Base-by-base conservation (phyloP, 179 eudicot genomes). In the Beta lomatogona region DNA sequence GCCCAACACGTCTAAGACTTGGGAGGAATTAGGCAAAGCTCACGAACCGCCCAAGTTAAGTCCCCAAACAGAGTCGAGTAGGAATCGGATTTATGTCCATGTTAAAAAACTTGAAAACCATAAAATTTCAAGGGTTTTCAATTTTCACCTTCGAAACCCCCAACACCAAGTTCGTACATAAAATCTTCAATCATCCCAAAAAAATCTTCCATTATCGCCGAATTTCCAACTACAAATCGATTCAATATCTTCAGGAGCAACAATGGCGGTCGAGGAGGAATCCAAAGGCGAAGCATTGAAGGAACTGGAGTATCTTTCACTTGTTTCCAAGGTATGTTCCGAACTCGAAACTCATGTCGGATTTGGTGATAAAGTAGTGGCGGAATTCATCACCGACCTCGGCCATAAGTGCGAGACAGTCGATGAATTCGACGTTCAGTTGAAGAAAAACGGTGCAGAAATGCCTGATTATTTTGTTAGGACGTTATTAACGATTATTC, bases 401-500 rank as follows among this genome's bases (percentile, higher is more conserved):
- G 99, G 99, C 4, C 85, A 88, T 12, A 76, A 73, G 9, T 92
- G 96, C 58, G 79, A 83, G 63, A 77, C 83, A 1, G 94, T 92
- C 18, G 93, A 89, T 36, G 93, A 94, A 68, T 96, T 96, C 60
- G 97, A 91, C 73, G 19, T 77, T 0, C 82, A 90, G 22, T 74
- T 96, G 85, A 96, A 91, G 80, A 84, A 82, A 41, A 88, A 90
- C 21, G 98, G 97, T 3, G 96, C 96, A 0, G 99, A 94, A 45
- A 76, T 96, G 84, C 99, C 98, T 5, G 98, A 94, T 88, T 96
- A 96, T 28, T 93, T 96, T 71, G 93, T 92, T 0, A 83, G 86
- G 1, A 91, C 99, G 2, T 80, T 96, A 46, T 80, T 92, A 1
- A 94, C 91, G 0, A 88, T 94, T n/a, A 96, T 96, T 65, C 97